phyloP scores from a whole-genome alignment of 768 basidiomycete genomes.

The Suillus subluteus region DNA sequence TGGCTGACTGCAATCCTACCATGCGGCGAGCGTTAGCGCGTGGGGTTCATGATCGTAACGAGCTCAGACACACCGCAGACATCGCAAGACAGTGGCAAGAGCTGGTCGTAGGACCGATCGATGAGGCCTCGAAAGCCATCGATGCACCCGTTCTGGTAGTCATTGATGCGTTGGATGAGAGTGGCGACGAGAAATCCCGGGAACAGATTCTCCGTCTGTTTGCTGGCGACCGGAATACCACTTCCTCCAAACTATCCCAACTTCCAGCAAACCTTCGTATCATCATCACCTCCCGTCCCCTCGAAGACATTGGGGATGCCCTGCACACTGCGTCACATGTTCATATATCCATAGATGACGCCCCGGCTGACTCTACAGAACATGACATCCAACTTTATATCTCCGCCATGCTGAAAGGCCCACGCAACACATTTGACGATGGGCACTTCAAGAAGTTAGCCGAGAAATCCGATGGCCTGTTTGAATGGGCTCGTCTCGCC shows the following conservation, averaged over 20 bases:
- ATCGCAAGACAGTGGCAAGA: constrained; percentile 17
- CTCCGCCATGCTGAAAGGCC: neutral
- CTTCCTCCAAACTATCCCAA: neutral
- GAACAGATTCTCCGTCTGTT: constrained; percentile 19
- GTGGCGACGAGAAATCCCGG: constrained; percentile 1
- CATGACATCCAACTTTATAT: constrained; percentile 10
- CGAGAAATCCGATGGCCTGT: constrained; percentile 12
- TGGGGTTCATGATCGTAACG: neutral
- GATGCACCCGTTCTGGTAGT: constrained; percentile 25
- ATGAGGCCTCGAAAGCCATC: neutral
- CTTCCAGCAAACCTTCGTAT: constrained; percentile 17
- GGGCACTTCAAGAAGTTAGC: neutral
- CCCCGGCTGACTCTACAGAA: constrained; percentile 2
- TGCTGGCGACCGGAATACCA: neutral
- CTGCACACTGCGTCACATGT: constrained; percentile 12
- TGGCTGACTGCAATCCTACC: neutral
- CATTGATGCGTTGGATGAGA: constrained; percentile 30
- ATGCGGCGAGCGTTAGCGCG: neutral
- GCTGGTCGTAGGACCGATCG: constrained; percentile 19
- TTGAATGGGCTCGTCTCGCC: constrained; percentile 14
- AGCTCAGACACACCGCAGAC: neutral
- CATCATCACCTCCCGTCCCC: constrained; percentile 19
- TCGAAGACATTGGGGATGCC: constrained; percentile 5
- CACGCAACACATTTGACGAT: neutral
- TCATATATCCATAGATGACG: neutral